Percentiles rank a stretch among this genome's conserved stretches.
Conservation (phyloP, 805 yeast species). For the Spathaspora girioi region DNA sequence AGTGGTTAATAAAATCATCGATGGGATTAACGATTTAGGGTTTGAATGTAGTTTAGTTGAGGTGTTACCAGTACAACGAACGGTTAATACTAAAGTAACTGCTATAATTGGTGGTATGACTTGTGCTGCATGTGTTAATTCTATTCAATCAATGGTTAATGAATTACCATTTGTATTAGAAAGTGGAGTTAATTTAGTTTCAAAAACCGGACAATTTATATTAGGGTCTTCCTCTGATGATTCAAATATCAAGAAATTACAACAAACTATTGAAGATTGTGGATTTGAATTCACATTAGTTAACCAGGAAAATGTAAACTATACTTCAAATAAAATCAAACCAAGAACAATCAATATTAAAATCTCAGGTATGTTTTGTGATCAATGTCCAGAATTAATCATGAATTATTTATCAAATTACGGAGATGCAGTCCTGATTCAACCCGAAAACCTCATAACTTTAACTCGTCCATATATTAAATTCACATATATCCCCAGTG, state of each 20-base stretch:
- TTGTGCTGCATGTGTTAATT: slow-evolving; percentile 65
- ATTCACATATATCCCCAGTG: slow-evolving; percentile 61
- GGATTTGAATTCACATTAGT: slow-evolving; percentile 61
- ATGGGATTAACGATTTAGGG: slow-evolving; percentile 27
- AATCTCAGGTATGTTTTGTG: slow-evolving; percentile 67
- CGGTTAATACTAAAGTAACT: slow-evolving; percentile 45
- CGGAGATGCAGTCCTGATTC: slow-evolving; percentile 56
- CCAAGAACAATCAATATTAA: slow-evolving; percentile 56
- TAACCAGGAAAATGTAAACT: slow-evolving; percentile 41
- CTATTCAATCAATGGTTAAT: slow-evolving; percentile 47
- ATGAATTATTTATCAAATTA: slow-evolving; percentile 45
- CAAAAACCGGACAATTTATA: slow-evolving; percentile 61
- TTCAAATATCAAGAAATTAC: slow-evolving; percentile 34
- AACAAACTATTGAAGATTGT: slow-evolving; percentile 55
- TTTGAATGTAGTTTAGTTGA: slow-evolving; percentile 52
- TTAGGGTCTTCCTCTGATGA: slow-evolving; percentile 38
- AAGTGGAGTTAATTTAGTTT: slow-evolving; percentile 52
- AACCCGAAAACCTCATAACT: slow-evolving; percentile 45
- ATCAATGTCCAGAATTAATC: slow-evolving; percentile 60
- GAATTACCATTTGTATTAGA: slow-evolving; percentile 52
- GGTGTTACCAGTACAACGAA: slow-evolving; percentile 52
- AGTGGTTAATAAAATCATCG: slow-evolving; percentile 29
- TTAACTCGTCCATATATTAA: slow-evolving; percentile 54
- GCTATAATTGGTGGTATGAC: slow-evolving; percentile 74
- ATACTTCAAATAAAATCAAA: slow-evolving; percentile 43